Evolutionary conservation across 2,329 filamentous ascomycete genomes (phyloP), one percentile per base, ranked within the genome.

Genomic region (Hortaea werneckii): DNA sequence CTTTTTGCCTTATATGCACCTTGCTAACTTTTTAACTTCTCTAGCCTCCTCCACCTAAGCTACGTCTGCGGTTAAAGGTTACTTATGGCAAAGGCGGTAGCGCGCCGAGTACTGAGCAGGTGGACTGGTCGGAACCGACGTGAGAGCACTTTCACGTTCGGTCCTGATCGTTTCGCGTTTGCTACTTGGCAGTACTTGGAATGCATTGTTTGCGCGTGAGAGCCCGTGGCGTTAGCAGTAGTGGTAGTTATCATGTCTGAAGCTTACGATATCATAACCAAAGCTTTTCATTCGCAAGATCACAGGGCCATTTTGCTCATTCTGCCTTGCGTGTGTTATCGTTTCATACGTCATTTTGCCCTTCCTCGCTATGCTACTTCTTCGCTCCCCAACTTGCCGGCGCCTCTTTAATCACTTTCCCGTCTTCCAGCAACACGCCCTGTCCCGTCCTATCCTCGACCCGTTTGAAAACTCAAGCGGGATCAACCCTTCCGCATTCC

Each of bases 101-200:
- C 26, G 80, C 80, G 43, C 77, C 83, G 51, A 75, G 94, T 12
- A 83, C 84, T 63, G 92, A 98, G 61, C 89, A 96, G 68, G 88
- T 96, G 48, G 94, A 95, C 70, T 98, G 92, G 92, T 83, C 85
- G 29, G 92, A 98, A 68, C 82, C 87, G 45, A 55, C 61, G 41
- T 68, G 50, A 38, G 12, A 9, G 20, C 32, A 2, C 4, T 4
- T 20, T 20, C 20, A 20, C 30, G 13, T 13, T 40, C 20, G 37
- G 13, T 20, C 11, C 9, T 9, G 13, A 20, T 9, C 10, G 37
- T 40, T 11, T 40, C 11, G 32, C 32, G 9, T 35, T 35, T 35
- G 32, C 32, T 35, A 10, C 13, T 40, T 11, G 20, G 20, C 20
- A 20, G 20, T 20, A 20, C 20, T 20, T 20, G 32, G 32, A 35